Conservation (phyloP, 148 eudicot genomes). For the Suaeda aralocaspica region DNA sequence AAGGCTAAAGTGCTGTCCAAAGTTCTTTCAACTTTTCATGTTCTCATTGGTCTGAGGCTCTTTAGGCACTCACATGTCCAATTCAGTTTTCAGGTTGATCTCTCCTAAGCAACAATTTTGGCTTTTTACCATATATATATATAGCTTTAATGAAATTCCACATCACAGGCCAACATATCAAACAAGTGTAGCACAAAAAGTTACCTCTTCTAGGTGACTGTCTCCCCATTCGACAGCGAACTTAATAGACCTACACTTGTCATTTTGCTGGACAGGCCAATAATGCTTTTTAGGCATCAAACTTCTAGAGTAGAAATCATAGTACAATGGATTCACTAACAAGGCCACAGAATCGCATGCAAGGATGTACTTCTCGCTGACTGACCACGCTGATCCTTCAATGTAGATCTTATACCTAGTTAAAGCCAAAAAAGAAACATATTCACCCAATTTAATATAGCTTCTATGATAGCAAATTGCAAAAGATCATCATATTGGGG, state of each 20-base stretch:
- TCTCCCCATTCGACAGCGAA: slow-evolving; percentile 86
- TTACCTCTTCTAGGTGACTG: slow-evolving; percentile 57
- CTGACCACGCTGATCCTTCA: slow-evolving; percentile 88
- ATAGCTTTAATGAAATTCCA: background rate
- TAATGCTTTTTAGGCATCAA: slow-evolving; percentile 63
- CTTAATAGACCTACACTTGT: slow-evolving; percentile 70
- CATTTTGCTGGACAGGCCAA: slow-evolving; percentile 62
- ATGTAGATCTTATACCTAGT: slow-evolving; percentile 73
- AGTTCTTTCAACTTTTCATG: background rate
- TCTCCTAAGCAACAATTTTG: background rate
- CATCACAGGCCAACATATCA: background rate
- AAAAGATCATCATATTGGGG: background rate
- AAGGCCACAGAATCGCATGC: slow-evolving; percentile 68
- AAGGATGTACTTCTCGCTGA: slow-evolving; percentile 74
- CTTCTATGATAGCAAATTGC: background rate
- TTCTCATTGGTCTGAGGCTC: background rate
- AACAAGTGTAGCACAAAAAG: background rate
- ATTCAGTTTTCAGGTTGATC: too few relatives aligned
- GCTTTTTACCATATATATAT: background rate
- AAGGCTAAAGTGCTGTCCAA: background rate
- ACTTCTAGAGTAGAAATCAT: slow-evolving; percentile 72
- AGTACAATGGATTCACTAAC: slow-evolving; percentile 51
- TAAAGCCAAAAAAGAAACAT: slow-evolving; percentile 6
- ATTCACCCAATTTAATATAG: background rate
- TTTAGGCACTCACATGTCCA: background rate